Evolutionary conservation across 2,329 filamentous ascomycete genomes (phyloP).

Genomic region (Aspergillus phoenicis): DNA sequence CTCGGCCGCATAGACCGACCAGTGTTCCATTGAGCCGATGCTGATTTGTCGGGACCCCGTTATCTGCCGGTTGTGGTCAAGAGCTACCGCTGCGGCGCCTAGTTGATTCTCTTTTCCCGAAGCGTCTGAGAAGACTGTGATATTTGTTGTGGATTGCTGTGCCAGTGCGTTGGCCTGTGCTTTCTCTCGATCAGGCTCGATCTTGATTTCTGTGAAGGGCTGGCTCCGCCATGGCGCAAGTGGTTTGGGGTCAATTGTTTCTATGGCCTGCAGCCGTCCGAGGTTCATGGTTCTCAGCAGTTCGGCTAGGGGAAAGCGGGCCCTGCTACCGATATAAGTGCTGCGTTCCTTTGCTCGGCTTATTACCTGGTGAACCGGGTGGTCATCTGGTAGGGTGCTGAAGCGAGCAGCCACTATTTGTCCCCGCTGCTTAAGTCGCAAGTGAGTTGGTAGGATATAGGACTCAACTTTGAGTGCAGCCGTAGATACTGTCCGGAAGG

Average conservation of each 20-base stretch:
- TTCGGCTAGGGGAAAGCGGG: conserved; percentile 26
- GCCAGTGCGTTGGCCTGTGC: conserved; percentile 11
- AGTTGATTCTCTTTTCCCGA: conserved; percentile 21
- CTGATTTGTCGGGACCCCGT: conserved; percentile 13
- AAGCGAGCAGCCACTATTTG: background rate
- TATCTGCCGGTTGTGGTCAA: conserved; percentile 14
- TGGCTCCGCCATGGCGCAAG: conserved; percentile 24
- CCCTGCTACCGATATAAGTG: background rate
- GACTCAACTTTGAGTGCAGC: conserved; percentile 22
- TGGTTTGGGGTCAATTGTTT: conserved; percentile 28
- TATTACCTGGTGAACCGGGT: conserved; percentile 6
- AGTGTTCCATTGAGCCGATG: conserved; percentile 16
- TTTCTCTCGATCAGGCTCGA: conserved; percentile 23
- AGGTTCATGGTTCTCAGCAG: conserved; percentile 22
- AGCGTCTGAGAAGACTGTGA: conserved; percentile 25
- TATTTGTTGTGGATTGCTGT: conserved; percentile 10
- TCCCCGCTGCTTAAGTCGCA: background rate
- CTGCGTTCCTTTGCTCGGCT: conserved; percentile 18
- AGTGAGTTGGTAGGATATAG: conserved; percentile 18
- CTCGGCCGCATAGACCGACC: conserved; percentile 19
- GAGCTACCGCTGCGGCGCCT: conserved; percentile 12
- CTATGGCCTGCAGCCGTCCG: conserved; percentile 20
- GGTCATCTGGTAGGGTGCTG: conserved; percentile 18
- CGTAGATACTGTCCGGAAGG: conserved; percentile 23
- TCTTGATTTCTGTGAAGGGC: conserved; percentile 27